Evolutionary conservation across 805 yeast genomes (phyloP).

Genomic region (Kluyveromyces nonfermentans): DNA sequence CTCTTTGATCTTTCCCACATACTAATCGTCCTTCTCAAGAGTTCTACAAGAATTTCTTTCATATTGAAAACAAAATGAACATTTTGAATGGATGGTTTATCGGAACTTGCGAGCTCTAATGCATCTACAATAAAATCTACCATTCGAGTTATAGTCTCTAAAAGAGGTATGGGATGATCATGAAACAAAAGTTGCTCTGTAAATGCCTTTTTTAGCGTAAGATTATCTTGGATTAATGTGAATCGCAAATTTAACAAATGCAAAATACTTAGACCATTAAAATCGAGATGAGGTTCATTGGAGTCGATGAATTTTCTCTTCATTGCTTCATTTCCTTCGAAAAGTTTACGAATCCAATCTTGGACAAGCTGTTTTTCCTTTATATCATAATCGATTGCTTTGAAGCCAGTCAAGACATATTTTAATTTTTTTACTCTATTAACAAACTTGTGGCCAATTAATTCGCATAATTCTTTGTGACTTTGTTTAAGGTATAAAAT

Average conservation of each 20-base stretch:
- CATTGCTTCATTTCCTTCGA: conserved; percentile 6
- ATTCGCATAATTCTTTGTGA: neutral
- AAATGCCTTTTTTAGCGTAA: conserved; percentile 51
- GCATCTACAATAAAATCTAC: conserved; percentile 23
- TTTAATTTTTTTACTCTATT: conserved; percentile 5
- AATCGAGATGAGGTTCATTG: conserved; percentile 7
- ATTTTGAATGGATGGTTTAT: neutral
- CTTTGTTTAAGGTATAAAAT: conserved; percentile 1
- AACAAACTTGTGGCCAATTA: neutral
- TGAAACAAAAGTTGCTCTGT: conserved; percentile 60
- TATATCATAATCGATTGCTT: conserved; percentile 10
- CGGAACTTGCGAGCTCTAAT: conserved; percentile 25
- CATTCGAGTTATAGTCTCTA: conserved; percentile 28
- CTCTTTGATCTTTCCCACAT: conserved; percentile 52
- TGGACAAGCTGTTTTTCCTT: conserved; percentile 7
- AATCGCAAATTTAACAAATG: conserved; percentile 45
- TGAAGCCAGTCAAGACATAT: conserved; percentile 7
- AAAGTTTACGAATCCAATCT: conserved; percentile 8
- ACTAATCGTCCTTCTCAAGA: conserved; percentile 48
- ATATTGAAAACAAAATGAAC: conserved; percentile 23
- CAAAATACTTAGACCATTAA: conserved; percentile 25
- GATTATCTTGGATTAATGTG: conserved; percentile 47
- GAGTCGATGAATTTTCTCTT: conserved; percentile 5
- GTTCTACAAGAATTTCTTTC: conserved; percentile 45
- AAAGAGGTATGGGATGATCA: conserved; percentile 42